phyloP scores from a whole-genome alignment of 495 filamentous ascomycete genomes.

The Penicillium bovifimosum region DNA sequence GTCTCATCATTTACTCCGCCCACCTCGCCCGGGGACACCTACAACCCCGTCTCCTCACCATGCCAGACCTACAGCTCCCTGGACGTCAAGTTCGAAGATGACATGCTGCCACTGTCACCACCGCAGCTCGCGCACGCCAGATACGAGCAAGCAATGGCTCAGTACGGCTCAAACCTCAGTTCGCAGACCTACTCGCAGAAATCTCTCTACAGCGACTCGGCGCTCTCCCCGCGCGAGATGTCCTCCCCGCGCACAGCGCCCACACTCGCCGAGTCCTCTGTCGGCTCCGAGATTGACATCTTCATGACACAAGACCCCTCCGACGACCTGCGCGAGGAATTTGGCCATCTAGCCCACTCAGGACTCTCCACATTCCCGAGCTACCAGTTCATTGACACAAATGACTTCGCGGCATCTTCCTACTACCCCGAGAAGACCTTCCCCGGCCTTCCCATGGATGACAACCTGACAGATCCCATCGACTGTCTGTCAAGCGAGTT shows the following conservation, averaged over 20 bases:
- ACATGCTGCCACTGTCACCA: conserved; percentile 33
- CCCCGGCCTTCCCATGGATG: conserved; percentile 25
- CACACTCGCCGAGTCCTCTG: conserved; percentile 35
- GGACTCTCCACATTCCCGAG: conserved; percentile 31
- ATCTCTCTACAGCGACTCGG: conserved; percentile 30
- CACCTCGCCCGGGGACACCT: conserved; percentile 39
- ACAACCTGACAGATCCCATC: conserved; percentile 32
- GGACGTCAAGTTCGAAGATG: conserved; percentile 40
- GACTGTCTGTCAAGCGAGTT: conserved; percentile 27
- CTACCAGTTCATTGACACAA: conserved; percentile 25
- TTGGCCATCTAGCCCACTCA: conserved; percentile 24
- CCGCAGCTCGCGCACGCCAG: conserved; percentile 23
- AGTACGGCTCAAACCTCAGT: conserved; percentile 16
- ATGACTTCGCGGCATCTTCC: conserved; percentile 31
- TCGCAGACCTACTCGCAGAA: conserved; percentile 25
- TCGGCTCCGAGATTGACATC: conserved; percentile 42
- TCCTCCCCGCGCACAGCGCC: conserved; percentile 39
- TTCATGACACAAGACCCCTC: conserved; percentile 41
- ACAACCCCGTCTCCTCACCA: conserved; percentile 43
- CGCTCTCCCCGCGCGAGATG: conserved; percentile 28
- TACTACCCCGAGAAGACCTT: conserved; percentile 36
- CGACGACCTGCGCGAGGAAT: conserved; percentile 31
- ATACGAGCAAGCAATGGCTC: conserved; percentile 25
- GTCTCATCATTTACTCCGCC: conserved; percentile 46
- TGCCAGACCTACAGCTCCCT: conserved; percentile 42